A percentile compares a stretch with the other conserved stretches of the same genome.
Conservation (phyloP, 352 stramenopile species). For the Phytophthora aleatoria region DNA sequence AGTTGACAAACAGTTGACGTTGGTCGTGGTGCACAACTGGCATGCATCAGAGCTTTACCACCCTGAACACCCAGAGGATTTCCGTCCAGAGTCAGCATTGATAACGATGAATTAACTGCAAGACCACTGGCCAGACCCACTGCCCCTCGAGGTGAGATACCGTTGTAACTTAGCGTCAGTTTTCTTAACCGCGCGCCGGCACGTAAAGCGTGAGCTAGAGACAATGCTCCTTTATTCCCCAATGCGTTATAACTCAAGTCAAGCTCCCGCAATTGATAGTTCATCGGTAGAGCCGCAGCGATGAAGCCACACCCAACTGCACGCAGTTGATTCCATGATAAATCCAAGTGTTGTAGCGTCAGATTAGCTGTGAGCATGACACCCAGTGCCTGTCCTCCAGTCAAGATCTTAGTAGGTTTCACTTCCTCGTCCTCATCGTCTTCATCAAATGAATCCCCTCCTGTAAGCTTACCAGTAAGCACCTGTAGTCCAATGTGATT, state of each 20-base stretch:
- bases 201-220: constrained; percentile 60
- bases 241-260: constrained; percentile 72
- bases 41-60: constrained; percentile 59
- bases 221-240: constrained; percentile 57
- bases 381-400: constrained; percentile 76
- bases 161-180: constrained; percentile 71
- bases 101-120: constrained; percentile 51
- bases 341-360: constrained; percentile 66
- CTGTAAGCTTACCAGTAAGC: constrained; percentile 1
- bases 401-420: constrained; percentile 24
- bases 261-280: constrained; percentile 68
- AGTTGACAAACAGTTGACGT: constrained; percentile 40
- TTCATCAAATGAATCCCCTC: constrained; percentile 2
- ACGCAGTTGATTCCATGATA: constrained; percentile 88
- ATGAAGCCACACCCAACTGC: constrained; percentile 47
- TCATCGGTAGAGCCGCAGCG: constrained; percentile 53
- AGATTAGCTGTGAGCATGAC: constrained; percentile 84
- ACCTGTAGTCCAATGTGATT: constrained; percentile 80
- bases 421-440: constrained; percentile 25
- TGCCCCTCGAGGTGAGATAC: constrained; percentile 55
- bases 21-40: constrained; percentile 42
- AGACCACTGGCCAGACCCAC: constrained; percentile 62
- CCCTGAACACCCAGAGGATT: constrained; percentile 65
- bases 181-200: constrained; percentile 48
- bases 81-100: constrained; percentile 58